These are phyloP conservation scores for Physocladia obscura DNA, from an alignment of 192 early-diverging fungal species.

Conservation along the genomic window DNA sequence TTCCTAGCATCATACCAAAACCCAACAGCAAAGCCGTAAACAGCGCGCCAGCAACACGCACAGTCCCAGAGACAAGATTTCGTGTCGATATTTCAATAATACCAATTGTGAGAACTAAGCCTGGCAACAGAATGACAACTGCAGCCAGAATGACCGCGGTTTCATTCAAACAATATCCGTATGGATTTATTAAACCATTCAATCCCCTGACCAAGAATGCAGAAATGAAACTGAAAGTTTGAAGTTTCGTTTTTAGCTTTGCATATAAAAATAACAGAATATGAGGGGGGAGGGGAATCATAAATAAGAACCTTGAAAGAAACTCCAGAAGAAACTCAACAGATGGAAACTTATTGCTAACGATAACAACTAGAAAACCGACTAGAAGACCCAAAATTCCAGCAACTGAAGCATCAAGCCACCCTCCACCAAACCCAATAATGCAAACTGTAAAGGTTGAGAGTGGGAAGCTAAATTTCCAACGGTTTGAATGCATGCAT, in stretches of 20 bases:
- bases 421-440: constrained; percentile 38
- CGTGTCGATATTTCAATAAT: constrained; percentile 87
- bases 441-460: constrained; percentile 32
- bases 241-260: too few species aligned
- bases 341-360: constrained; percentile 12
- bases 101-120: constrained; percentile 74
- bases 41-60: constrained; percentile 76
- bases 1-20: constrained; percentile 41
- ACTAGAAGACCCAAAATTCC: constrained; percentile 38
- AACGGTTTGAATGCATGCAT: too few species aligned
- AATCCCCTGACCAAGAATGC: constrained; percentile 32
- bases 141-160: constrained; percentile 32
- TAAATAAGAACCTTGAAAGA: constrained; percentile 30
- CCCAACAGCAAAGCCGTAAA: constrained; percentile 70
- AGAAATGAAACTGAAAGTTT: constrained; percentile 9
- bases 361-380: constrained; percentile 21
- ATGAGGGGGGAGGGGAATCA: too few species aligned
- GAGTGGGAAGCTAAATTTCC: constrained; percentile 44
- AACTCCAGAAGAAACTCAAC: constrained; percentile 47
- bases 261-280: too few species aligned
- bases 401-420: constrained; percentile 40
- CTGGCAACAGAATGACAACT: constrained; percentile 50
- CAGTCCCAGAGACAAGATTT: constrained; percentile 84
- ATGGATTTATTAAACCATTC: not conserved
- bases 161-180: constrained; percentile 21